Evolutionary conservation across 768 basidiomycete genomes (phyloP).

Genomic region (Bullera alba): DNA sequence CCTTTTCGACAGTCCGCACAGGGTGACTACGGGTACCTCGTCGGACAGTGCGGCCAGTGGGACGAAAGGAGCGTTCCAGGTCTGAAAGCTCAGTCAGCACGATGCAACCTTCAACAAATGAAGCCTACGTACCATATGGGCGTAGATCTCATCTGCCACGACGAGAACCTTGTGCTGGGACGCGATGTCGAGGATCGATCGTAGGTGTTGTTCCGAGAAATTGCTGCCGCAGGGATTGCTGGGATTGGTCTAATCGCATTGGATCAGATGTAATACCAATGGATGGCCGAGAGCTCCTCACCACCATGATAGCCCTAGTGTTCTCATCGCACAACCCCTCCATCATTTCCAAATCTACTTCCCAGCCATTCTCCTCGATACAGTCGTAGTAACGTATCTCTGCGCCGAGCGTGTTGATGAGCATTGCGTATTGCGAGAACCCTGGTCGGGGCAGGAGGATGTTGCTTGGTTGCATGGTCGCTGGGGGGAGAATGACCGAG

Average conservation of each 20-base stretch:
- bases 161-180: conserved; percentile 39
- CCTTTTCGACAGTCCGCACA: conserved; percentile 47
- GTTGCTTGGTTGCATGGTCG: conserved; percentile 32
- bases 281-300: too few relatives aligned
- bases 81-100: conserved; percentile 12
- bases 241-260: conserved; percentile 43
- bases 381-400: conserved; percentile 46
- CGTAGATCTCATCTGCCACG: conserved; percentile 46
- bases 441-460: conserved; percentile 45
- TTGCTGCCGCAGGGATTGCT: conserved; percentile 47
- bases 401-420: conserved; percentile 31
- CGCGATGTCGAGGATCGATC: conserved; percentile 38
- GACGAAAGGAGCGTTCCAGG: conserved; percentile 42
- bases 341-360: conserved; percentile 42
- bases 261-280: background rate
- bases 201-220: conserved; percentile 37
- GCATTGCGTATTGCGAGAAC: conserved; percentile 45
- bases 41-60: conserved; percentile 41
- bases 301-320: conserved; percentile 43
- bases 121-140: conserved; percentile 36
- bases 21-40: conserved; percentile 41
- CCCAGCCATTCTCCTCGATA: conserved; percentile 43
- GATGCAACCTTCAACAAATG: too few relatives aligned
- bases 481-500: conserved; percentile 36
- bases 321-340: conserved; percentile 44